These are phyloP conservation scores for Eustoma russellianum DNA, from an alignment of 257 asterid species.

Conservation along the genomic window DNA sequence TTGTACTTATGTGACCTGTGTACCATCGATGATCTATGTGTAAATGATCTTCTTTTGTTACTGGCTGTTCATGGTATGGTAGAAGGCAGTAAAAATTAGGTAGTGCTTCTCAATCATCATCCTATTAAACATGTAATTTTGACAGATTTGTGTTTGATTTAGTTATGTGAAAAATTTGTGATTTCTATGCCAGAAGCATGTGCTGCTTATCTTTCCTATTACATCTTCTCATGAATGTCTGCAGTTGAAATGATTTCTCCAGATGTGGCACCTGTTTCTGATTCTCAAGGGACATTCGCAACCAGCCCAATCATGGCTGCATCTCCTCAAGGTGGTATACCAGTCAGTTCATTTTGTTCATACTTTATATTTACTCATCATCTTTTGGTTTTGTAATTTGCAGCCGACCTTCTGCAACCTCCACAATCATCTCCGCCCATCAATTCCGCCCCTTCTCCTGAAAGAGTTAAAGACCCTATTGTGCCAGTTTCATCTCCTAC, in stretches of 20 bases:
- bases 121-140: no score
- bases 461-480: constrained; percentile 18
- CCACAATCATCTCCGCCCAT: constrained; percentile 33
- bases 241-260: constrained; percentile 26
- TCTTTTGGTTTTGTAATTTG: constrained; percentile 14
- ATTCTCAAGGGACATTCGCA: constrained; percentile 16
- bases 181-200: no score
- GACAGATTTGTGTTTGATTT: no score
- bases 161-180: no score
- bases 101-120: no score
- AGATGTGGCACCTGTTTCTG: constrained; percentile 16
- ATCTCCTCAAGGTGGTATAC: constrained; percentile 37
- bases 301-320: constrained; percentile 30
- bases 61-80: no score
- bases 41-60: no score
- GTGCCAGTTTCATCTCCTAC: not conserved
- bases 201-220: not conserved
- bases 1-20: no score
- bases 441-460: constrained; percentile 27
- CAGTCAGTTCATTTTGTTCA: not conserved
- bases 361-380: constrained; percentile 5
- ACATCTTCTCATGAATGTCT: constrained; percentile 16
- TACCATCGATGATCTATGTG: no score
- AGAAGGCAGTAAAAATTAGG: no score
- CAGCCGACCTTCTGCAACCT: constrained; percentile 34